These are phyloP conservation scores for Trebouxia sp. DNA, from an alignment of 139 green algal genomes.

Conservation along the genomic window DNA sequence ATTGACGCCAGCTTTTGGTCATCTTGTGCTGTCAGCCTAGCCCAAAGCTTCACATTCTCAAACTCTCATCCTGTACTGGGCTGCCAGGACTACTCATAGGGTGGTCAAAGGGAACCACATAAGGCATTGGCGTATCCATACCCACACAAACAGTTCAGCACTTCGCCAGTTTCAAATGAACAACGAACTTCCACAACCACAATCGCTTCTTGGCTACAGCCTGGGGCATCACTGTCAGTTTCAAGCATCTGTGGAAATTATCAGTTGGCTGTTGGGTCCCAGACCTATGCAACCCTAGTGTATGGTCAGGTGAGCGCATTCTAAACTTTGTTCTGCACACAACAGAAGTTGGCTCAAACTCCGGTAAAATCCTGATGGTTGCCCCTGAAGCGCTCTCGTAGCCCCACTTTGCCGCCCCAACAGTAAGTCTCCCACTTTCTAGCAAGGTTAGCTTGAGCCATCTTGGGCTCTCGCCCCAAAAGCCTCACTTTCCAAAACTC, in stretches of 20 bases:
- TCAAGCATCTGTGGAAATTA: no score
- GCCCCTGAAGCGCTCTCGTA: not conserved
- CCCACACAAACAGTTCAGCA: conserved; percentile 1
- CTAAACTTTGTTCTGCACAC: no score
- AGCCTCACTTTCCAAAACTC: conserved; percentile 8
- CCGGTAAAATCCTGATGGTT: conserved; percentile 12
- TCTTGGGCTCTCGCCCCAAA: not conserved
- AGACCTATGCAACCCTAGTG: no score
- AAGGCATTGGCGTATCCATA: conserved; percentile 18
- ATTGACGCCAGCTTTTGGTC: not conserved
- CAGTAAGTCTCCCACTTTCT: not conserved
- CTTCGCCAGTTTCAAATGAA: no score
- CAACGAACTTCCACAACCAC: no score
- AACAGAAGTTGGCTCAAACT: conserved; percentile 16
- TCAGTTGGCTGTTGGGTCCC: no score
- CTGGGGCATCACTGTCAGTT: no score
- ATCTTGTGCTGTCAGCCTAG: conserved; percentile 18
- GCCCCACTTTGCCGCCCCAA: not conserved
- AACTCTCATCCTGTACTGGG: conserved; percentile 12
- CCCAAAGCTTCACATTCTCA: not conserved
- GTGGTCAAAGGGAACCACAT: conserved; percentile 18
- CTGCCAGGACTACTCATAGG: conserved; percentile 10
- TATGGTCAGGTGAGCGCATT: no score
- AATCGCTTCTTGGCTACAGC: no score
- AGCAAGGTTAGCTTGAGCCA: no score